Base-by-base conservation (phyloP, 495 filamentous ascomycete genomes). In the Hypoxylon fuscum region DNA sequence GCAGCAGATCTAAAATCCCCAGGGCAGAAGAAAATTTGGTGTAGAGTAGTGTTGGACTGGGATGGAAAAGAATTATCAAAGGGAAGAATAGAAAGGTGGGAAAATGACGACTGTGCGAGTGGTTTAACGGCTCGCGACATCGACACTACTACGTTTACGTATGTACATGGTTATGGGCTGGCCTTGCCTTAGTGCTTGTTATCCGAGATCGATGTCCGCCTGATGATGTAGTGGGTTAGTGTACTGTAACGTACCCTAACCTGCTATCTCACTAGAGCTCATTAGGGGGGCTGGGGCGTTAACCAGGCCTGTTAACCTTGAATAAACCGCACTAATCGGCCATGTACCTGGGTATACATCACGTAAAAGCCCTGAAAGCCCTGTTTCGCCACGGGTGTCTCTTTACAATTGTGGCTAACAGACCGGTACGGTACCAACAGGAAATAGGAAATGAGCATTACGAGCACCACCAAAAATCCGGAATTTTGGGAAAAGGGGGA, bases 191-290 rank as follows among this genome's bases (percentile, higher is more conserved):
- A 54, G 49, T 52, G 54, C 55, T 50, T 21, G 27, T 37, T 56
- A 60, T 61, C 56, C 56, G 55, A 66, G 62, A 66, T 61, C 62
- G 51, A 66, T 60, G 62, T 59, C n/a, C 62, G 55, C 62, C 62
- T 65, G 62, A 66, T 66, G 62, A 66, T 66, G 62, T 66, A 66
- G 62, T 56, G 56, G 52, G 62, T 31, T 61, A 60, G 44, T 25
- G 44, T 40, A 31, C 46, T 37, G 37, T 40, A 55, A 40, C 37
- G 45, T 55, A 55, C 51, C 58, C 29, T 61, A 22, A 55, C 18
- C 34, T 56, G 41, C 23, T 31, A 59, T 59, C 18, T 37, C 55
- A 57, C 38, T 51, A 62, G 51, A 35, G 43, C 20, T 47, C 25
- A 35, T 41, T 56, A 52, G n/a, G 52, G 46, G 52, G 53, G 17